These are phyloP conservation scores for Backusella parvicylindrica DNA, from an alignment of 192 early-diverging fungal species.

Conservation along the genomic window DNA sequence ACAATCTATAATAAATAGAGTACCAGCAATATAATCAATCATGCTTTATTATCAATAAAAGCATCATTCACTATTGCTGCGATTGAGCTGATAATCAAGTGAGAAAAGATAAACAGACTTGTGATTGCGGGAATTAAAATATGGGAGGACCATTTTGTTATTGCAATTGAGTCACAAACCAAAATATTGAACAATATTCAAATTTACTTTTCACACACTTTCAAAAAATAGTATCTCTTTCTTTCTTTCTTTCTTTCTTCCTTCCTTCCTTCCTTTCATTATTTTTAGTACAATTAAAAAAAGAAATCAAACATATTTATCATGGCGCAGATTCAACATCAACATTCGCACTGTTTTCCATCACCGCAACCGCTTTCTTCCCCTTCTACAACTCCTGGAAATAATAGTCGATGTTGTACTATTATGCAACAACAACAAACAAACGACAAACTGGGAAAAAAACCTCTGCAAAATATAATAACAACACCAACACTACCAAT, in stretches of 20 bases:
- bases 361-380: not conserved
- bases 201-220: not conserved
- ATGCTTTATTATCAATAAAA: not conserved
- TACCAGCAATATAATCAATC: not conserved
- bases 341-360: not conserved
- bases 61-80: not conserved
- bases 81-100: not conserved
- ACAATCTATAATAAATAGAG: not conserved
- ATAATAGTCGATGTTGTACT: not conserved
- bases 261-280: not conserved
- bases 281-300: not conserved
- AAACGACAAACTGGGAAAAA: not conserved
- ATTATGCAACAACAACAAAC: not conserved
- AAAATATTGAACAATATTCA: not conserved
- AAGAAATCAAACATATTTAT: not conserved
- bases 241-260: not conserved
- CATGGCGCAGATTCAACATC: not conserved
- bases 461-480: not conserved
- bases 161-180: not conserved
- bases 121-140: slow-evolving; percentile 1
- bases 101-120: not conserved
- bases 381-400: not conserved
- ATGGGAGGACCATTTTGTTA: not conserved
- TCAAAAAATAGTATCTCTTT: not conserved
- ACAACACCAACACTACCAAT: not conserved